Evolutionary conservation across 1,139 yeast genomes (phyloP).

Genomic region (Blastobotrys raffinosifermentans): DNA sequence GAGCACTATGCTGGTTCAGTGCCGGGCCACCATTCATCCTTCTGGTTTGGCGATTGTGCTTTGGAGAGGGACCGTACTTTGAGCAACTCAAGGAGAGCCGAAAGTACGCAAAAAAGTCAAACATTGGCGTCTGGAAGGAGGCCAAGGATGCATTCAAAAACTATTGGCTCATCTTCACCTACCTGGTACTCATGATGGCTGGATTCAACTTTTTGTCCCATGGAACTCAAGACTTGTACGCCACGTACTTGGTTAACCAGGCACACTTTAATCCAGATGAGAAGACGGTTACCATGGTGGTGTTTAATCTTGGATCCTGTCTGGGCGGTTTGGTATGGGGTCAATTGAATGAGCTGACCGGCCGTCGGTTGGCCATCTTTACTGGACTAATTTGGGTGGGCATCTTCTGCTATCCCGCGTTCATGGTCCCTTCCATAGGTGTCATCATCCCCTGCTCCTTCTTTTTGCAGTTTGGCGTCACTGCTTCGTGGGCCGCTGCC

Average conservation of each 20-base stretch:
- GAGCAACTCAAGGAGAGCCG: constrained; percentile 8
- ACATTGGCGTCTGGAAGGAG: constrained; percentile 14
- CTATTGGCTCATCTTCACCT: constrained; percentile 43
- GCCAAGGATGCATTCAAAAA: constrained; percentile 31
- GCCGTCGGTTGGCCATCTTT: constrained; percentile 44
- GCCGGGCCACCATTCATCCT: constrained; percentile 43
- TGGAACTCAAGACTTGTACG: constrained; percentile 51
- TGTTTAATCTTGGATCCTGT: constrained; percentile 47
- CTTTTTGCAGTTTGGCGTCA: constrained; percentile 48
- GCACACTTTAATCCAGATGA: constrained; percentile 33
- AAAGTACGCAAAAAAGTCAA: constrained; percentile 3
- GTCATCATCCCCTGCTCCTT: constrained; percentile 47
- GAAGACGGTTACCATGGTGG: constrained; percentile 42
- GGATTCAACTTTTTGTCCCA: constrained; percentile 51
- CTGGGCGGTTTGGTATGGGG: constrained; percentile 47
- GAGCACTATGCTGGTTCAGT: constrained; percentile 51
- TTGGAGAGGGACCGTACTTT: constrained; percentile 37
- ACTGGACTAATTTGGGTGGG: constrained; percentile 43
- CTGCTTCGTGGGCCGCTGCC: constrained; percentile 53
- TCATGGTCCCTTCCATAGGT: constrained; percentile 34
- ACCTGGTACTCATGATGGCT: constrained; percentile 43
- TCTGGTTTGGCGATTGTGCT: constrained; percentile 38
- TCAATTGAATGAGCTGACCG: constrained; percentile 41
- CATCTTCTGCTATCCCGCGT: constrained; percentile 52
- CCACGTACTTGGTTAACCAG: constrained; percentile 43